Conservation (phyloP, 495 filamentous ascomycete species). For the Pyronema domesticum region DNA sequence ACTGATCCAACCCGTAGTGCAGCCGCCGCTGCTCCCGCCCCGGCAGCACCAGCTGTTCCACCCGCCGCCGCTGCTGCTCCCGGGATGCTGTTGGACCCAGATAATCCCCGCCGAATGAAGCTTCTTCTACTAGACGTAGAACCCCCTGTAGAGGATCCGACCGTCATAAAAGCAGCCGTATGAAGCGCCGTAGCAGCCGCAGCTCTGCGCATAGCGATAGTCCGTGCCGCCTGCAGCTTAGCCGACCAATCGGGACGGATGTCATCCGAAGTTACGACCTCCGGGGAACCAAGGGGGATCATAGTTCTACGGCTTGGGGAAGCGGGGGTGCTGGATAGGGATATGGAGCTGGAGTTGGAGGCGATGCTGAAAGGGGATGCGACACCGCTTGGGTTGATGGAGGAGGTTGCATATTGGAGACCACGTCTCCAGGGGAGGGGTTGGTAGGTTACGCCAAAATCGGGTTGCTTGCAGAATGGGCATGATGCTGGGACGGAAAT, state of each 20-base stretch:
- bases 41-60: slow-evolving; percentile 22
- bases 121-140: slow-evolving; percentile 24
- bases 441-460: slow-evolving; percentile 87
- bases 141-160: slow-evolving; percentile 32
- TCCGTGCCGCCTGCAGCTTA: slow-evolving; percentile 69
- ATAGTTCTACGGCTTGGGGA: slow-evolving; percentile 48
- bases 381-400: not conserved
- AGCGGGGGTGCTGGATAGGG: slow-evolving; percentile 28
- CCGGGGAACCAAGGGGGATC: slow-evolving; percentile 57
- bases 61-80: slow-evolving; percentile 14
- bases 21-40: slow-evolving; percentile 12
- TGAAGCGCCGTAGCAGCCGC: slow-evolving; percentile 90
- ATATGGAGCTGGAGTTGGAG: slow-evolving; percentile 37
- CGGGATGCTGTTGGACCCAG: slow-evolving; percentile 10
- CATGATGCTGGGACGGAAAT: slow-evolving; percentile 86
- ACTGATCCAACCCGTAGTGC: not conserved
- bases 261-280: slow-evolving; percentile 77
- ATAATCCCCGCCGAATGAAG: slow-evolving; percentile 14
- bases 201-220: slow-evolving; percentile 67
- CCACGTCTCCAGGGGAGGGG: slow-evolving; percentile 77
- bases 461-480: slow-evolving; percentile 85
- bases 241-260: slow-evolving; percentile 88
- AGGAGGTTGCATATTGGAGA: slow-evolving; percentile 45
- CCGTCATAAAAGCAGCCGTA: slow-evolving; percentile 86
- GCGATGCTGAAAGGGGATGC: not conserved